Evolutionary conservation across 805 yeast species (phyloP), one percentile per base, ranked within the genome.

Genomic region (Saturnispora gosingensis): DNA sequence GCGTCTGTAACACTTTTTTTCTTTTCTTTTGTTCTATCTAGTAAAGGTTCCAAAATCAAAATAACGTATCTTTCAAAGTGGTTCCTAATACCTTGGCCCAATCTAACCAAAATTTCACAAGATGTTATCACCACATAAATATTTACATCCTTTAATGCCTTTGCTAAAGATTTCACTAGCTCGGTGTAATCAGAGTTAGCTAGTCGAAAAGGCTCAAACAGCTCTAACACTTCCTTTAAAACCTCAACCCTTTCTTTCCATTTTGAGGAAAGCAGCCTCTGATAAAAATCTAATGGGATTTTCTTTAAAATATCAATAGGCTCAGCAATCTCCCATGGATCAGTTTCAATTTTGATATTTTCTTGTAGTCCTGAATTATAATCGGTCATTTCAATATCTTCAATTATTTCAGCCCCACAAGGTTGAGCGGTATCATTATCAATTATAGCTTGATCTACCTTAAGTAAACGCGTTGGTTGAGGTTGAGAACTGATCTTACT

Each of bases 171-270:
- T 51, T 82, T 69, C n/a, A 82, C 67, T n/a, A 90, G 66, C 2
- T 75, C 82, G 6, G 75, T 56, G 65, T 83, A 88, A 63, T 90
- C 95, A 49, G 72, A 86, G 34, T 71, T 73, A 44, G 58, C 58
- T 46, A 82, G 61, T 56, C 75, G 82, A 44, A 82, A 71, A 1
- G 80, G 79, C 43, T 83, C 81, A 22, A 71, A 68, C 28, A 80
- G 69, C 34, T 72, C 74, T 32, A 65, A 56, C 2, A 77, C 73
- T 55, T 81, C 89, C 46, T 87, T 91, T 51, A 93, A 72, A 0
- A 78, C 88, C 58, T 87, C 97, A 53, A 86, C 88, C 56, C 99
- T 75, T 49, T 90, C 97, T 62, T 89, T 88, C 99, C 99, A 93
- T 60, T 84, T 82, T 0, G 81, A 55, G 2, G 90, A 82, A 1